Conservation (phyloP, 2,329 filamentous ascomycete genomes). For the Cytospora chrysosperma region DNA sequence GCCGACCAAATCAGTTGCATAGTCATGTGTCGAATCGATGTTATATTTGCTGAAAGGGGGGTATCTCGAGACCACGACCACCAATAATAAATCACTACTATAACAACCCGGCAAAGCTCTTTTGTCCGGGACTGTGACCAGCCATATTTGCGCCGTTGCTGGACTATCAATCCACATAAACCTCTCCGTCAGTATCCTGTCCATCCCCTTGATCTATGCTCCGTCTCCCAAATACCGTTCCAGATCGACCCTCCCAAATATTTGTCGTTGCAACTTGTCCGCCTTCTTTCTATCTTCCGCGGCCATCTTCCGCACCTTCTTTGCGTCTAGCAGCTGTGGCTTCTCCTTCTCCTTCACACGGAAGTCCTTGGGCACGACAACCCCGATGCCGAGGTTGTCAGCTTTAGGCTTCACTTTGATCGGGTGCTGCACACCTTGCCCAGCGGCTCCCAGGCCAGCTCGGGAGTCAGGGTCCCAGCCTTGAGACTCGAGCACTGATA, state of each 20-base stretch:
- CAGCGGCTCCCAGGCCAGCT: constrained; percentile 66
- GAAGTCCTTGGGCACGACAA: constrained; percentile 41
- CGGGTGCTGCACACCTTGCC: constrained; percentile 73
- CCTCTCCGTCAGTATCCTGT: no score
- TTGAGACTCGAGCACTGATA: constrained; percentile 62
- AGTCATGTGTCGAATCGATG: background rate
- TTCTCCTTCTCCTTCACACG: constrained; percentile 43
- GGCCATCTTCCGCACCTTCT: constrained; percentile 62
- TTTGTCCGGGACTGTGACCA: background rate
- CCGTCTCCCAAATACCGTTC: constrained; percentile 65
- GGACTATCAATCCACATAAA: no score
- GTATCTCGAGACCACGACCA: constrained; percentile 5
- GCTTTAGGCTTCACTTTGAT: constrained; percentile 71
- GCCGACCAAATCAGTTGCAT: background rate
- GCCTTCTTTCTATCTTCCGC: constrained; percentile 61
- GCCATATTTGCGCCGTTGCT: background rate
- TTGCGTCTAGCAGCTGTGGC: constrained; percentile 62
- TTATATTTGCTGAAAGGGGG: constrained; percentile 3
- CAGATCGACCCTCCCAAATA: constrained; percentile 74
- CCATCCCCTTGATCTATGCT: constrained; percentile 2
- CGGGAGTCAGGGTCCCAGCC: constrained; percentile 76
- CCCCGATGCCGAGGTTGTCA: constrained; percentile 72
- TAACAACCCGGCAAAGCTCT: background rate
- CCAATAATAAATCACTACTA: no score
- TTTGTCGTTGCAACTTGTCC: constrained; percentile 65